Conservation (phyloP, 441 rosid genomes). For the Breynia disticha region DNA sequence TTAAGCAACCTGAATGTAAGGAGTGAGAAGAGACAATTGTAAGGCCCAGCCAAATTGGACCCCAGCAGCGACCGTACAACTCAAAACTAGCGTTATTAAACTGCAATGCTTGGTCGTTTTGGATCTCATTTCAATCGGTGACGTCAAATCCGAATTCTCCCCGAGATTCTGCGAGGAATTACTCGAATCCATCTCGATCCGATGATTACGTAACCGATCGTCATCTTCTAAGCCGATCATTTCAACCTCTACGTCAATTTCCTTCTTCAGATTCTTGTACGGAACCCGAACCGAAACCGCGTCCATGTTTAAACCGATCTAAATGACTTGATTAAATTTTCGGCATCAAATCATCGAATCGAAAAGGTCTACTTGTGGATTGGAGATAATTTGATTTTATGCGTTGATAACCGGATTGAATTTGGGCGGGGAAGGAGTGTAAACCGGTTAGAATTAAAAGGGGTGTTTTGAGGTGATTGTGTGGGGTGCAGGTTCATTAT, state of each 20-base stretch:
- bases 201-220: conserved; percentile 15
- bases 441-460: too few relatives aligned
- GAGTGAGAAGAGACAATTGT: conserved; percentile 86
- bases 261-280: conserved; percentile 64
- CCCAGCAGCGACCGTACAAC: conserved; percentile 88
- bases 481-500: too few relatives aligned
- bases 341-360: too few relatives aligned
- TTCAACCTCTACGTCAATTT: conserved; percentile 51
- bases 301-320: conserved; percentile 35
- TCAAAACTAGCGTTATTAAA: conserved; percentile 49
- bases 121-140: conserved; percentile 18
- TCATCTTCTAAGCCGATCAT: conserved; percentile 34
- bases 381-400: too few relatives aligned
- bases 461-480: too few relatives aligned
- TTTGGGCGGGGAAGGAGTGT: too few relatives aligned
- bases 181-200: conserved; percentile 24
- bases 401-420: too few relatives aligned
- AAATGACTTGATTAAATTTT: neutral
- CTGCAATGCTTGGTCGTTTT: conserved; percentile 29
- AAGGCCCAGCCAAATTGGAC: conserved; percentile 95
- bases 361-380: too few relatives aligned
- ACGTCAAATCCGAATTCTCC: conserved; percentile 15
- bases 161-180: conserved; percentile 18
- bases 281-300: conserved; percentile 49
- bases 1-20: conserved; percentile 59